Evolutionary conservation across 352 stramenopile species (phyloP).

Genomic region (Pythium scleroteichum): DNA sequence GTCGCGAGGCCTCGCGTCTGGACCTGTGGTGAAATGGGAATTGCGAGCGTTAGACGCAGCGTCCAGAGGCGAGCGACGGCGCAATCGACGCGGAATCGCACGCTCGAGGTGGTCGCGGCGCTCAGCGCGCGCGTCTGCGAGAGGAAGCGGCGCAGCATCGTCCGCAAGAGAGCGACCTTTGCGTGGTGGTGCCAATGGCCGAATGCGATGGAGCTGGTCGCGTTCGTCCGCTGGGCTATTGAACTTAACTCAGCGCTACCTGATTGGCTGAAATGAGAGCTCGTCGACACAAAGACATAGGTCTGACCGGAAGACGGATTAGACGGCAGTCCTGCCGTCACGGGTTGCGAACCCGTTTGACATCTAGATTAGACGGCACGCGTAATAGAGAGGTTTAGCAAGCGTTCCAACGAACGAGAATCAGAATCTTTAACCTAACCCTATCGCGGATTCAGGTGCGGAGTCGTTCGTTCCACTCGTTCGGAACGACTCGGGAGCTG

Average conservation of each 20-base stretch:
- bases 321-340: conserved; percentile 14
- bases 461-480: no score
- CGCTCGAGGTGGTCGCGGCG: conserved; percentile 13
- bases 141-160: conserved; percentile 28
- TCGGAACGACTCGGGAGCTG: no score
- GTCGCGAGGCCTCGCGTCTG: conserved; percentile 20
- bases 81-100: conserved; percentile 14
- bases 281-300: conserved; percentile 15
- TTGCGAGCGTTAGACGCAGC: conserved; percentile 8
- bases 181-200: conserved; percentile 2
- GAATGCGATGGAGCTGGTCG: conserved; percentile 11
- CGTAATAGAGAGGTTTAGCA: no score
- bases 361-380: background rate
- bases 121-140: conserved; percentile 12
- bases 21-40: background rate
- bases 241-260: background rate
- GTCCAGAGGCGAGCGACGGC: background rate
- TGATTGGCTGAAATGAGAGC: conserved; percentile 14
- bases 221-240: background rate
- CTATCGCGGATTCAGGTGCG: no score
- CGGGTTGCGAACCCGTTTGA: background rate
- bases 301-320: conserved; percentile 13
- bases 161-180: background rate
- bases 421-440: no score
- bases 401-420: no score